Evolutionary conservation across 2,329 filamentous ascomycete genomes (phyloP).

Genomic region (Pyrenophora tritici-repentis): DNA sequence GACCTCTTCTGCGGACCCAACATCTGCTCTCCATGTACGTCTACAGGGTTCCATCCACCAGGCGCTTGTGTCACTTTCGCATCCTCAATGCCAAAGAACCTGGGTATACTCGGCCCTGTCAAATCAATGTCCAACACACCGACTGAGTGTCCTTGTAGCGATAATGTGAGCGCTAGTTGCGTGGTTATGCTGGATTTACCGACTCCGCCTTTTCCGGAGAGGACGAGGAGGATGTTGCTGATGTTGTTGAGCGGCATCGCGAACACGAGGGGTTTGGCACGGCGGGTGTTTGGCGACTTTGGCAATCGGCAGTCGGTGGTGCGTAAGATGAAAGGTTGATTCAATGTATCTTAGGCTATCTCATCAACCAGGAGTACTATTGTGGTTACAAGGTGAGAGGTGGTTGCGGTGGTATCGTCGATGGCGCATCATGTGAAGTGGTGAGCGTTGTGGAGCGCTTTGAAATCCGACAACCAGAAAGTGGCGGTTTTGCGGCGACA

Average conservation of each 20-base stretch:
- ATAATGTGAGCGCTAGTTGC: conserved; percentile 88
- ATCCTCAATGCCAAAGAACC: conserved; percentile 87
- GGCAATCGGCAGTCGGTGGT: not conserved
- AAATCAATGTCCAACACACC: conserved; percentile 96
- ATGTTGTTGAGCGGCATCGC: conserved; percentile 71
- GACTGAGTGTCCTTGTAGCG: conserved; percentile 82
- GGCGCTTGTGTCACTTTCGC: conserved; percentile 90
- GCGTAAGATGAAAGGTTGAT: too few species aligned
- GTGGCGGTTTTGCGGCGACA: conserved; percentile 35
- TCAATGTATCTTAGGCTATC: not conserved
- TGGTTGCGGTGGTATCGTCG: conserved; percentile 3
- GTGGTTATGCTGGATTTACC: conserved; percentile 98
- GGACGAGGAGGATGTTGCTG: conserved; percentile 78
- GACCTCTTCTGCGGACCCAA: conserved; percentile 19
- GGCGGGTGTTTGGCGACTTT: not conserved
- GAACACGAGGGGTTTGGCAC: not conserved
- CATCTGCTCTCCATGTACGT: conserved; percentile 68
- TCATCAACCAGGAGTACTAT: not conserved
- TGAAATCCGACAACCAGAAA: conserved; percentile 34
- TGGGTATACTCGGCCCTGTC: conserved; percentile 93
- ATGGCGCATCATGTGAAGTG: conserved; percentile 22
- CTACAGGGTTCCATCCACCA: conserved; percentile 88
- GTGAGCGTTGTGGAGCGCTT: conserved; percentile 34
- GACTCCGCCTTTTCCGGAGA: conserved; percentile 97
- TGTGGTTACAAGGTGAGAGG: not conserved